Base-by-base conservation (phyloP, 164 flowering plant genomes). In the Euptelea pleiosperma region DNA sequence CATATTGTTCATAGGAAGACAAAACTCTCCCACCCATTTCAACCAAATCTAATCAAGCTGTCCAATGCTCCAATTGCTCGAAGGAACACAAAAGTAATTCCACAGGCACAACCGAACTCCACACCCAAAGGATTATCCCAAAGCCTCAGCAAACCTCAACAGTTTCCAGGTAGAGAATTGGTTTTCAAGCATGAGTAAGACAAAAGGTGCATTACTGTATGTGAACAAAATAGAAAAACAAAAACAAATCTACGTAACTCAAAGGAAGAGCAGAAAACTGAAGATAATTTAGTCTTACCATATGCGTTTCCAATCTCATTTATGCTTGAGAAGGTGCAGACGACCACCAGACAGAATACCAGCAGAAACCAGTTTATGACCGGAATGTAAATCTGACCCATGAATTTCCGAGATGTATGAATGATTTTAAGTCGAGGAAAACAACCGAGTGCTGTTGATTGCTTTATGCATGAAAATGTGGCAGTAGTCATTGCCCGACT, bases 401-500 rank as follows among this genome's bases (percentile, higher is more conserved):
- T 93, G 70, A 93, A 90, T 59, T 93, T 93, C 66, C 93, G 77
- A 48, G 99, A 90, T 9, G 99, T 93, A 61, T 93, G 99, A 52
- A 93, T 74, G 66, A 93, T 93, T 76, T 93, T 93, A 57, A 93
- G 96, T 63, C 97, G 96, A 72, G 99, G 99, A 64, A 93, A 93
- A 77, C 99, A 93, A 49, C 99, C 99, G 51, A 93, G 97, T 11
- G 87, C 92, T 11, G 85, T 82, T 40, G 99, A 88, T 67, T 93
- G 97, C 75, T 90, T 90, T 65, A 90, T 85, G 60, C 99, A 93
- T 30, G 97, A 84, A 71, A 93, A 93, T 43, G 97, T 90, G 7
- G 99, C 99, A 41, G 97, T 90, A 52, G 93, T 93, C 97, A 90
- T 93, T 39, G 97, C 77, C 56, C 99, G 83, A 74, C 97, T 88